Conservation (phyloP, 2,329 filamentous ascomycete genomes). For the Cordyceps tenuipes region DNA sequence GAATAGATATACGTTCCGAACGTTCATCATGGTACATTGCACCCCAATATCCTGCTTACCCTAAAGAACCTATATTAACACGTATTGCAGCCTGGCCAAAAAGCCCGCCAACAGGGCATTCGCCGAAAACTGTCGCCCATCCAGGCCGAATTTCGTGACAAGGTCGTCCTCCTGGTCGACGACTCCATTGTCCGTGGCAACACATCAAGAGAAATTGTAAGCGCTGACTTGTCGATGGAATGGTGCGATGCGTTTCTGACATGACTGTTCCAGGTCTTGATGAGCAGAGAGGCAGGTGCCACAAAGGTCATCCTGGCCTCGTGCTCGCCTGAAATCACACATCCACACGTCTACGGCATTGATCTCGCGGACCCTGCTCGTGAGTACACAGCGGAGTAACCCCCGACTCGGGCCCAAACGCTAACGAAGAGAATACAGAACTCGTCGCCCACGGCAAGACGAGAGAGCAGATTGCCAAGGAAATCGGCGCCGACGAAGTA, state of each 20-base stretch:
- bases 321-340: constrained; percentile 70
- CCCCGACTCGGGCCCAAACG: no score
- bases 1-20: constrained; percentile 58
- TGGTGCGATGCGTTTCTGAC: neutral
- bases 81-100: constrained; percentile 50
- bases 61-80: neutral
- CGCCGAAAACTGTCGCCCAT: constrained; percentile 80
- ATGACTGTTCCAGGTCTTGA: constrained; percentile 26
- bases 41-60: neutral
- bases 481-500: constrained; percentile 33
- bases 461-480: constrained; percentile 30
- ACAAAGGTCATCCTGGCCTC: constrained; percentile 74
- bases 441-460: constrained; percentile 29
- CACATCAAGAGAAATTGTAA: constrained; percentile 47
- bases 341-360: constrained; percentile 61
- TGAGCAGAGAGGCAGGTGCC: constrained; percentile 76
- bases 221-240: neutral
- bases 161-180: constrained; percentile 74
- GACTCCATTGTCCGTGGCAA: constrained; percentile 79
- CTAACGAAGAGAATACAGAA: constrained; percentile 15
- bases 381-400: constrained; percentile 3
- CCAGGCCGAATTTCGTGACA: constrained; percentile 68
- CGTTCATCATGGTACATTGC: constrained; percentile 48
- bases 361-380: constrained; percentile 28
- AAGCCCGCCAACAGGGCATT: constrained; percentile 70